Conservation (phyloP, 345 rosid species). For the Salix brachista region DNA sequence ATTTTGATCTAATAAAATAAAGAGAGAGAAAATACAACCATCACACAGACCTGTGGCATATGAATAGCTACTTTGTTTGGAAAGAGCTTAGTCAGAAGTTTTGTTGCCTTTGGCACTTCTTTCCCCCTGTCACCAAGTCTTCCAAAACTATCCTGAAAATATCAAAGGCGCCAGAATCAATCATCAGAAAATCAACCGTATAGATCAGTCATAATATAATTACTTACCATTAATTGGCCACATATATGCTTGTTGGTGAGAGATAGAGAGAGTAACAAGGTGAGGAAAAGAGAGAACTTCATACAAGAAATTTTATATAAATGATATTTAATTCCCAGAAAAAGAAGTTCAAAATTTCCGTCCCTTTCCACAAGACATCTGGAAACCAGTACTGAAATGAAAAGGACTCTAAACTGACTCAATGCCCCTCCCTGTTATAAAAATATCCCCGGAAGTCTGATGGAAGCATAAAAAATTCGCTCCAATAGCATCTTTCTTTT, state of each 20-base stretch:
- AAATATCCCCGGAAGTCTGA: neutral
- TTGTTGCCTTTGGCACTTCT: constrained; percentile 68
- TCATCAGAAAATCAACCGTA: constrained; percentile 14
- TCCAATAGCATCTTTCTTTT: neutral
- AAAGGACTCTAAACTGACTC: neutral
- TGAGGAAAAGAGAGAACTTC: neutral
- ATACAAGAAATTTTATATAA: neutral
- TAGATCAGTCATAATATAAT: neutral
- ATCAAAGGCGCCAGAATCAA: constrained; percentile 11
- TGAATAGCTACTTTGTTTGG: constrained; percentile 82
- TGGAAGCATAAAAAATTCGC: neutral
- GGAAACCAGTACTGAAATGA: neutral
- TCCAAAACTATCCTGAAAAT: constrained; percentile 78
- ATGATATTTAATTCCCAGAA: neutral
- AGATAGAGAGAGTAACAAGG: neutral
- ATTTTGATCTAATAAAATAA: neutral
- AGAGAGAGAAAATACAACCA: constrained; percentile 1
- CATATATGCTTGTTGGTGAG: neutral
- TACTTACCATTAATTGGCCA: neutral
- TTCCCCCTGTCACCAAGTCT: constrained; percentile 68
- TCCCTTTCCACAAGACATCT: neutral
- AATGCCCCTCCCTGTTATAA: neutral
- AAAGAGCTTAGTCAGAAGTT: constrained; percentile 71
- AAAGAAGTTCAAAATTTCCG: neutral
- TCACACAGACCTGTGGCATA: constrained; percentile 69